These are phyloP conservation scores for Arachis hypogaea DNA, from an alignment of 306 rosid species.

Conservation along the genomic window DNA sequence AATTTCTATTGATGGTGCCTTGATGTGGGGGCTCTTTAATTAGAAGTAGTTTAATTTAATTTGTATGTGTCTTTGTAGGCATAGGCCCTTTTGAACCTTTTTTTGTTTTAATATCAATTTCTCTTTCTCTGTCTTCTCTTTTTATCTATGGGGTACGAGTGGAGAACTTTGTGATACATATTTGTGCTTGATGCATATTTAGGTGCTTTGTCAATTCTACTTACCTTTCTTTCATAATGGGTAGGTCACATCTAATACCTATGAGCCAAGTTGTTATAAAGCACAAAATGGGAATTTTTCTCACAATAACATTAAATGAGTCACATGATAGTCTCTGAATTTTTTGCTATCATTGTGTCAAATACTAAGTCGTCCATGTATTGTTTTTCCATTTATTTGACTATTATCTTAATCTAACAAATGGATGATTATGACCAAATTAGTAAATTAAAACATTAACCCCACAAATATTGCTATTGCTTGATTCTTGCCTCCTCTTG, in stretches of 20 bases:
- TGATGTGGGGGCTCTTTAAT: slow-evolving; percentile 42
- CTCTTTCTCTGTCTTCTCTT: slow-evolving; percentile 1
- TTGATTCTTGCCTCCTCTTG: slow-evolving; percentile 19
- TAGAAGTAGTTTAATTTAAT: slow-evolving; percentile 42
- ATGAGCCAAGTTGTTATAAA: slow-evolving; percentile 35
- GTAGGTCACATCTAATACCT: slow-evolving; percentile 37
- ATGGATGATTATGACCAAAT: neutral
- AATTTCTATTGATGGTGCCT: slow-evolving; percentile 34
- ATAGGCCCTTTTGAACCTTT: slow-evolving; percentile 32
- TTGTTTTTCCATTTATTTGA: slow-evolving; percentile 30
- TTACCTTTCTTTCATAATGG: slow-evolving; percentile 39
- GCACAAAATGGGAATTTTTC: slow-evolving; percentile 40
- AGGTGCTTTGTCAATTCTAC: slow-evolving; percentile 39
- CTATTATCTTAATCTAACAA: slow-evolving; percentile 17
- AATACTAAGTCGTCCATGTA: neutral
- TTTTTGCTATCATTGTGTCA: slow-evolving; percentile 26
- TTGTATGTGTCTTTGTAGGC: slow-evolving; percentile 27
- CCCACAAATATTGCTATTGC: neutral
- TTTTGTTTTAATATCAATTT: slow-evolving; percentile 22
- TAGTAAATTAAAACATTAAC: slow-evolving; percentile 37
- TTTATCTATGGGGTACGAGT: slow-evolving; percentile 13
- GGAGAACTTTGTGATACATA: slow-evolving; percentile 26
- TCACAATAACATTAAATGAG: slow-evolving; percentile 41
- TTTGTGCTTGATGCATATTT: slow-evolving; percentile 30
- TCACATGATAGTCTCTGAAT: slow-evolving; percentile 18